Conservation (phyloP, 2,329 filamentous ascomycete genomes). For the Diaporthe helianthi region DNA sequence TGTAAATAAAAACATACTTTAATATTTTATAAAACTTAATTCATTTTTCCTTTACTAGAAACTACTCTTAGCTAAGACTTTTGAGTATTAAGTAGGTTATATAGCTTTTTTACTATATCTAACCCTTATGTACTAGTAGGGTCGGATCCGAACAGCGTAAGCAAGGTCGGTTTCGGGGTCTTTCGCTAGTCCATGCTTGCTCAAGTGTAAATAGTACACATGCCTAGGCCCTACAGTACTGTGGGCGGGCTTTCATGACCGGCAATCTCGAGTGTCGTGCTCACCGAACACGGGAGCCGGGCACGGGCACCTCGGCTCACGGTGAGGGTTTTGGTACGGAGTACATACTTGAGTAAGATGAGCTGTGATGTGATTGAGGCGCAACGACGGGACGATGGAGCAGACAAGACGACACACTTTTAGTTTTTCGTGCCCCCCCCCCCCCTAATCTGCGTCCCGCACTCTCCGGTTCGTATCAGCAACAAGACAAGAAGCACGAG, state of each 20-base stretch:
- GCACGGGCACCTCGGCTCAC: neutral
- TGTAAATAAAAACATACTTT: no score
- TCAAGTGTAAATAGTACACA: neutral
- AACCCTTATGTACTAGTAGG: no score
- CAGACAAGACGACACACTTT: neutral
- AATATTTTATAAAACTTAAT: no score
- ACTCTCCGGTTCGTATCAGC: neutral
- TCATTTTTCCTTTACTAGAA: no score
- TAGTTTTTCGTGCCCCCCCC: neutral
- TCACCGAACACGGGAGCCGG: constrained; percentile 1
- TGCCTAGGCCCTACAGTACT: neutral
- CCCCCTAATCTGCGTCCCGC: constrained; percentile 2
- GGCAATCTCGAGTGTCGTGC: constrained; percentile 9
- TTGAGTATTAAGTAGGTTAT: no score
- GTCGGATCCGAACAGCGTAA: no score
- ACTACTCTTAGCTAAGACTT: no score
- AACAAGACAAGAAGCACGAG: neutral
- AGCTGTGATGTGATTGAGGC: neutral
- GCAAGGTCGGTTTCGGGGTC: constrained; percentile 24
- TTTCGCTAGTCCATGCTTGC: neutral
- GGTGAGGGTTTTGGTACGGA: constrained; percentile 9
- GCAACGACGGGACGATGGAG: neutral
- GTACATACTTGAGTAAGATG: neutral
- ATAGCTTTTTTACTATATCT: no score
- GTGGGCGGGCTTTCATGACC: neutral